Evolutionary conservation across 495 filamentous ascomycete species (phyloP), one percentile per base, ranked within the genome.

Genomic region (Cercophora samala): DNA sequence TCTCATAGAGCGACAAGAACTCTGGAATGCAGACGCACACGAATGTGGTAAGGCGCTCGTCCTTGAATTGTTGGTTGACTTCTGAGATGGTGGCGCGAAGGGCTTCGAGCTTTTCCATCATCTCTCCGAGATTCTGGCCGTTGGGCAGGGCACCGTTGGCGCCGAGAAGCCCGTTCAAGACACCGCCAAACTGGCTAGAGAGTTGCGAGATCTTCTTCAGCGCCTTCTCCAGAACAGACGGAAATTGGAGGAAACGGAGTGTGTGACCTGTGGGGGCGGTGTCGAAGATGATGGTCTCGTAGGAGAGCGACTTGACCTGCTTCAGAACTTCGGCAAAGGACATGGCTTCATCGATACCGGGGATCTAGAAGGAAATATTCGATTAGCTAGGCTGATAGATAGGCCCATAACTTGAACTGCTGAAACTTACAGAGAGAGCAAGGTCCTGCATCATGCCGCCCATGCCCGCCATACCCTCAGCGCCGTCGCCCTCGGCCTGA

Each of bases 261-360:
- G 95, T 99, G 85, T 99, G 95, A 58, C 95, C 95, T n/a, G 95
- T 99, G 8, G 95, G 95, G 1, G 95, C 95, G 55, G 95, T 99
- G 75, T 99, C 95, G 87, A 98, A 99, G 76, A 99, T 92, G 79
- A 99, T 97, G 71, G 92, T 90, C 76, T 97, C 95, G 85, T 98
- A 99, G 11, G 92, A 96, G 68, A 98, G 89, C n/a, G 91, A 96
- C 79, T 98, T 98, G 81, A 99, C 95, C 80, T 99, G 96, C 80
- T 99, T 98, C 67, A 98, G 86, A 60, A 98, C 95, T 80, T 98
- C 95, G 73, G 95, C 95, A 74, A 98, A 99, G 60, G 95, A 97
- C 96, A 98, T 98, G 74, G 95, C 95, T 79, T 99, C 95, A 77
- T 99, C 95, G 65, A 99, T 94, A 78, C 95, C 95, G 62, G 95